Conservation (phyloP, 352 stramenopile genomes). For the Thalassiosira livingstoniorum region DNA sequence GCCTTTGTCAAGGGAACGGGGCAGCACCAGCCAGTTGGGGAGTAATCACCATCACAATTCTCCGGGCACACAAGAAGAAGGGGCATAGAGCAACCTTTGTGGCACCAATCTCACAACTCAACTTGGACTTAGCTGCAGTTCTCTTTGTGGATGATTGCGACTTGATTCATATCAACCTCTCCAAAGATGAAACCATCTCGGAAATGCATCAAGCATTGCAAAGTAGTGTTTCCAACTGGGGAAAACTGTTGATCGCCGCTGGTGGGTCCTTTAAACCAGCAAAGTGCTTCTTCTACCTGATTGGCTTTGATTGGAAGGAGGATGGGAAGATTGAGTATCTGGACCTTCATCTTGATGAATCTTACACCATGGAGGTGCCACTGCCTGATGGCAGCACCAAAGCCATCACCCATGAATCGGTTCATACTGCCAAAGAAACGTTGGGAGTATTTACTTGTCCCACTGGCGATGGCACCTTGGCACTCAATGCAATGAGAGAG, state of each 20-base stretch:
- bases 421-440: constrained; percentile 9
- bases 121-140: background rate
- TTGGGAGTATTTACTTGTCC: constrained; percentile 22
- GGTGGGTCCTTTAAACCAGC: constrained; percentile 4
- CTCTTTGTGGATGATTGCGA: background rate
- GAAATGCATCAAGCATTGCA: no score
- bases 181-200: background rate
- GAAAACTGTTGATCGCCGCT: background rate
- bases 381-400: background rate
- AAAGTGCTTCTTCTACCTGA: constrained; percentile 31
- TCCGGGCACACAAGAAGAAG: background rate
- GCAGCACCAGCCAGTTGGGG: background rate
- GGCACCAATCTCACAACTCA: background rate
- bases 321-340: background rate
- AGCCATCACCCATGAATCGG: constrained; percentile 2
- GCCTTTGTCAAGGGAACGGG: constrained; percentile 1
- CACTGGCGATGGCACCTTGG: background rate
- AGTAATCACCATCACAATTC: background rate
- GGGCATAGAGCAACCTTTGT: constrained; percentile 1
- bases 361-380: constrained; percentile 4
- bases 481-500: constrained; percentile 9
- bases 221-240: no score
- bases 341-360: background rate
- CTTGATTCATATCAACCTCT: background rate
- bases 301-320: background rate